phyloP scores from a whole-genome alignment of 179 eudicot genomes.

The Corrigiola litoralis region DNA sequence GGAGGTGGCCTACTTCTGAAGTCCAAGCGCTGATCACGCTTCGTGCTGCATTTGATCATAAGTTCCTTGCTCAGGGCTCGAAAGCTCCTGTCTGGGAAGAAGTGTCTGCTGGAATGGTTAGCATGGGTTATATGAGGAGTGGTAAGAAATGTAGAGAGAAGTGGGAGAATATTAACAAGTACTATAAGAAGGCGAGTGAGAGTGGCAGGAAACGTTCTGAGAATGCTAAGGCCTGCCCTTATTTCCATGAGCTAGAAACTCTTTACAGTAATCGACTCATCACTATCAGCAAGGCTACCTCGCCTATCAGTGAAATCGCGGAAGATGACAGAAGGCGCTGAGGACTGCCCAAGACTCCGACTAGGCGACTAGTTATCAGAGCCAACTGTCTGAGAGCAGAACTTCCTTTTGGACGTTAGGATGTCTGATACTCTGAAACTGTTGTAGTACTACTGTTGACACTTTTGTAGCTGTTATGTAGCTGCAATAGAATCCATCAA shows the following conservation, averaged over 20 bases:
- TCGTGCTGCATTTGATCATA: constrained; percentile 41
- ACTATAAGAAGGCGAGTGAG: constrained; percentile 26
- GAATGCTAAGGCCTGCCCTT: constrained; percentile 35
- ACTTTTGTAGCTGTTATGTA: neutral
- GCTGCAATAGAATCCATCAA: too few species aligned
- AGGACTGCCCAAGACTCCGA: neutral
- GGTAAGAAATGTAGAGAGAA: constrained; percentile 50
- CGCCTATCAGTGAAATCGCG: neutral
- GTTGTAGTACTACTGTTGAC: too few species aligned
- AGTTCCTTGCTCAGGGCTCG: constrained; percentile 25
- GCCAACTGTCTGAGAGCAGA: neutral
- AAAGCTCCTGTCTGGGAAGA: constrained; percentile 42
- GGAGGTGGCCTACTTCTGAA: constrained; percentile 48
- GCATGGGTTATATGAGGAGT: constrained; percentile 40
- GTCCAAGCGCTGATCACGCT: constrained; percentile 48
- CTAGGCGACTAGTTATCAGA: too few species aligned
- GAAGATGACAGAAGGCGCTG: neutral
- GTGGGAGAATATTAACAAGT: constrained; percentile 46
- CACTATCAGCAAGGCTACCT: constrained; percentile 7
- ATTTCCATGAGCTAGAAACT: constrained; percentile 41
- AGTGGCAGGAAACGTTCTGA: constrained; percentile 25
- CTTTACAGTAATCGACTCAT: constrained; percentile 32
- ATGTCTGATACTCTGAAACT: too few species aligned
- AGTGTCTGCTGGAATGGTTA: constrained; percentile 36
- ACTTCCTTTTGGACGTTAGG: neutral